Evolutionary conservation across 306 rosid genomes (phyloP).

Genomic region (Vachellia collinsii): DNA sequence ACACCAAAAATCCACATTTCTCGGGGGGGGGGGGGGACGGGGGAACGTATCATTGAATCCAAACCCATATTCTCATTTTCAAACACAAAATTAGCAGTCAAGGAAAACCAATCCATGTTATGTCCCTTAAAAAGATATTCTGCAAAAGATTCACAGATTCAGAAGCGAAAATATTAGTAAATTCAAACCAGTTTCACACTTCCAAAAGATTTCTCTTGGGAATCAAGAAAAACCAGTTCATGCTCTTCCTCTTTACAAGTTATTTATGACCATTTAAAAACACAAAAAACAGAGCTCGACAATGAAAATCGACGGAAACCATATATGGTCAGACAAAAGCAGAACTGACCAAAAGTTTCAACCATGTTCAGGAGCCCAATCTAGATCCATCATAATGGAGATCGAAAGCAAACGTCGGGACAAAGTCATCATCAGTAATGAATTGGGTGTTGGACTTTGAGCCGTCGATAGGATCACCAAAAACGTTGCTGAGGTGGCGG

Average conservation of each 20-base stretch:
- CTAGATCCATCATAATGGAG: no score
- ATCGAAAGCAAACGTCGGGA: no score
- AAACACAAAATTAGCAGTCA: not conserved
- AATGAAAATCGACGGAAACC: slow-evolving; percentile 29
- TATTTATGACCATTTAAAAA: not conserved
- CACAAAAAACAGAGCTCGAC: slow-evolving; percentile 2
- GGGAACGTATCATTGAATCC: not conserved
- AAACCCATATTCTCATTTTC: not conserved
- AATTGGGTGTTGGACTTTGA: no score
- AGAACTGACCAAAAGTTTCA: slow-evolving; percentile 18
- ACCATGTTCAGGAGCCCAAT: not conserved
- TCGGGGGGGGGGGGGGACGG: no score
- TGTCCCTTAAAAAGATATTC: no score
- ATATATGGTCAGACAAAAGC: slow-evolving; percentile 22
- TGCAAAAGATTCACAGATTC: not conserved
- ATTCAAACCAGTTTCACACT: not conserved
- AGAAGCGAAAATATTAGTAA: not conserved
- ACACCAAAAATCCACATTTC: not conserved
- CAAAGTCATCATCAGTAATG: no score
- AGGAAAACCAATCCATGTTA: not conserved
- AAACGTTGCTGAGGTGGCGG: no score
- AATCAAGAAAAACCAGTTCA: not conserved
- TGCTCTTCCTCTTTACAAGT: not conserved
- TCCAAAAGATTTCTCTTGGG: not conserved
- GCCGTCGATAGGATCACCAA: no score